Percentiles rank a stretch among this genome's conserved stretches.
Evolutionary conservation across 169 alveolate species (phyloP).

Genomic region (Cryptosporidium canis): DNA sequence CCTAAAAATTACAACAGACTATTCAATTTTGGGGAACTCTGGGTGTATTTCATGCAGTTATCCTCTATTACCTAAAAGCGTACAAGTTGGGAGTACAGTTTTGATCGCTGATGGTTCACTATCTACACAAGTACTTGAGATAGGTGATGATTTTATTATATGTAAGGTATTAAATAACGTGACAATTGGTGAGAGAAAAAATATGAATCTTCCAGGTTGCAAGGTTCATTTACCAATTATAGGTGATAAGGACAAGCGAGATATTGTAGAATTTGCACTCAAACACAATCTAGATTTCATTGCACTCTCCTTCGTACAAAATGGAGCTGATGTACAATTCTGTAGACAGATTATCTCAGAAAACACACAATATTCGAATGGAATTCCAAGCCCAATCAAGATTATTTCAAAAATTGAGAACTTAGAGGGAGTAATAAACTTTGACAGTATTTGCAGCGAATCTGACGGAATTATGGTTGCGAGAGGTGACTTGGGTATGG

Average conservation of each 20-base stretch:
- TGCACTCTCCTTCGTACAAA: constrained; percentile 91
- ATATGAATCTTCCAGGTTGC: constrained; percentile 98
- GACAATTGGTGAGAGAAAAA: constrained; percentile 95
- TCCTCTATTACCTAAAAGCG: constrained; percentile 91
- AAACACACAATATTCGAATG: constrained; percentile 49
- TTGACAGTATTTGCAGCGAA: constrained; percentile 93
- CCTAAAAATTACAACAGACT: constrained; percentile 93
- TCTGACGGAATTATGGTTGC: constrained; percentile 99
- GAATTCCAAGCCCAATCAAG: constrained; percentile 92
- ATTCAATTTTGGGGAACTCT: constrained; percentile 91
- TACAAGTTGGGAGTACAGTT: constrained; percentile 91
- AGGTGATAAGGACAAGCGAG: constrained; percentile 97
- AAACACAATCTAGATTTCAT: constrained; percentile 94
- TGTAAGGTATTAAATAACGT: constrained; percentile 92
- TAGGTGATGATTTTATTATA: constrained; percentile 82
- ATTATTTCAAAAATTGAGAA: constrained; percentile 97
- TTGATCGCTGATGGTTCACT: constrained; percentile 97
- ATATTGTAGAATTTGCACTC: constrained; percentile 94
- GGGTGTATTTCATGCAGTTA: constrained; percentile 93
- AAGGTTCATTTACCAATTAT: constrained; percentile 95
- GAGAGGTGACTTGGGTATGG: constrained; percentile 99
- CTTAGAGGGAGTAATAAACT: constrained; percentile 94
- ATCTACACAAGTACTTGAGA: constrained; percentile 90
- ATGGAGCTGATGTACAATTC: constrained; percentile 81
- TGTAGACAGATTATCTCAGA: constrained; percentile 82